Percentiles rank a stretch among this genome's conserved stretches.
These are phyloP conservation scores for Lasiodiplodia hormozganensis DNA, from an alignment of 2,329 filamentous ascomycete genomes.

Conservation along the genomic window DNA sequence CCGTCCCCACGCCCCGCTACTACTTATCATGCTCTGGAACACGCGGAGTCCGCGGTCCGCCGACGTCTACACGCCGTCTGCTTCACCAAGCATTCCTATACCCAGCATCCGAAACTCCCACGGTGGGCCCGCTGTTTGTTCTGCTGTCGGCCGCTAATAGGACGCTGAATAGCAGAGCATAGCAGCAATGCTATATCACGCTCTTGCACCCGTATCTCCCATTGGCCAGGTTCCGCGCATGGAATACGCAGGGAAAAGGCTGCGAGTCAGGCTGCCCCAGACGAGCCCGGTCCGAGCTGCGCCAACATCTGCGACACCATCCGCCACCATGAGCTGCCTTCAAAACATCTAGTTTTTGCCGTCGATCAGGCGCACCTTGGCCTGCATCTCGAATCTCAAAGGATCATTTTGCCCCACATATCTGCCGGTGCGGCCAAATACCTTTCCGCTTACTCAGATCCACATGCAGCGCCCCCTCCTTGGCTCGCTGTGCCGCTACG, in stretches of 20 bases:
- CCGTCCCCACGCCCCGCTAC: too few relatives aligned
- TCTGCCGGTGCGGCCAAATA: conserved; percentile 1
- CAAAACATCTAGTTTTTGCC: background rate
- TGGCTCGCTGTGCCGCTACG: conserved; percentile 3
- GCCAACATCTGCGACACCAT: background rate
- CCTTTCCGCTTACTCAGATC: conserved; percentile 8
- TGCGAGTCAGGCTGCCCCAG: conserved; percentile 20
- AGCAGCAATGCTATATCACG: conserved; percentile 20
- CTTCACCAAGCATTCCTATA: too few relatives aligned
- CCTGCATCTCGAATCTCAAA: background rate
- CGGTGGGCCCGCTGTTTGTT: background rate
- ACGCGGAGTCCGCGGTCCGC: background rate
- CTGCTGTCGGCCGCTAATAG: conserved; percentile 1
- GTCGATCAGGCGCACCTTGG: background rate
- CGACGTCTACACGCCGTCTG: background rate
- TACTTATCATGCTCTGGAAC: background rate
- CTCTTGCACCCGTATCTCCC: background rate
- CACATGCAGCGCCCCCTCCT: background rate
- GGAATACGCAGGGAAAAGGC: background rate
- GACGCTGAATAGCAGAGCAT: background rate
- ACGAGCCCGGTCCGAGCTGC: background rate
- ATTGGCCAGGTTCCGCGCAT: conserved; percentile 26
- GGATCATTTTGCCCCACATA: background rate
- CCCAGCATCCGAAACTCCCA: background rate
- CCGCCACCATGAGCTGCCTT: background rate